Evolutionary conservation across 2,329 filamentous ascomycete genomes (phyloP), one percentile per base, ranked within the genome.

Genomic region (Neonectria coccinea): DNA sequence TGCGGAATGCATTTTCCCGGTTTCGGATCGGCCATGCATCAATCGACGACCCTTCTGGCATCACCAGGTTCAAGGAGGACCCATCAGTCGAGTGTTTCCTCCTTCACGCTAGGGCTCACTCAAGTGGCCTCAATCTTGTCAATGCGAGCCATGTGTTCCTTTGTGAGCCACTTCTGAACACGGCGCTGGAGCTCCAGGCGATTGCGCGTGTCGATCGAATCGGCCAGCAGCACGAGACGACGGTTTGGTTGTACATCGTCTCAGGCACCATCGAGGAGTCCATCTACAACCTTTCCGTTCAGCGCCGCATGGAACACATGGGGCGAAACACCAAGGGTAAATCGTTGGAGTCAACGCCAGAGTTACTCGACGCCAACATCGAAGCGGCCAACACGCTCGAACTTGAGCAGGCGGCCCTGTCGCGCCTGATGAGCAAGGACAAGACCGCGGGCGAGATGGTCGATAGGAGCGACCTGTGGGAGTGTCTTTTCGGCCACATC

Each of bases 141-240:
- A 95, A 97, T 73, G 96, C 95, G 5, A 97, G 89, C 52, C 94
- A 98, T 75, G 94, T 98, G 1, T 97, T 98, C 75, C 86, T 99
- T 5, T 97, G 94, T 77, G 96, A 99, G 76, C 96, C 96, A 2
- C 83, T 98, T 4, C 89, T 98, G 71, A 97, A 98, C 75, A 95
- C 95, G 0, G 94, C 94, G 0, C 88, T 99, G 16, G 96, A 98
- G 78, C 85, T 98, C 10, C 96, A 99, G 78, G 95, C 94, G 14
- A 97, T 98, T 74, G 94, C 95, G 1, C 91, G 96, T 60, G 94
- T 99, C 1, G 94, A 99, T 76, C 89, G 96, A 39, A 99, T 99
- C 67, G 96, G 96, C 0, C 96, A 98, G 79, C 85, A 90, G 67
- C 89, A 92, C 56, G 86, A 92, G 69, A 99, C 96, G 0, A 97